A percentile compares a stretch with the other conserved stretches of the same genome.
phyloP scores from a whole-genome alignment of 139 green algal genomes.

The Prasinococcaceae sp. region DNA sequence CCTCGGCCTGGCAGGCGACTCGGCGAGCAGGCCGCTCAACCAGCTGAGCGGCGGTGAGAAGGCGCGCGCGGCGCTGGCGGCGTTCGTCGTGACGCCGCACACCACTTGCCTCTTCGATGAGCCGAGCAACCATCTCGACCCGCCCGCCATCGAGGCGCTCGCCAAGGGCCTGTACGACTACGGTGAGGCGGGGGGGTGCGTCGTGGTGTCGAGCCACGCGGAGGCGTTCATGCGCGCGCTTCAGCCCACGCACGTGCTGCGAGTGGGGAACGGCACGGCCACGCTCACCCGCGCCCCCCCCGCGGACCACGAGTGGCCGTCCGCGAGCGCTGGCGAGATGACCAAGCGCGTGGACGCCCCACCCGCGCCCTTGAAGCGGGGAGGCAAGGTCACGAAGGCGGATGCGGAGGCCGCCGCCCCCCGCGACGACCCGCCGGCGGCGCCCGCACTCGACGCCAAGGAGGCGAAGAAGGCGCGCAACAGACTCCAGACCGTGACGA shows the following conservation, averaged over 20 bases:
- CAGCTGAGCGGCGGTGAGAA: slow-evolving; percentile 33
- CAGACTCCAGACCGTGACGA: slow-evolving; percentile 2
- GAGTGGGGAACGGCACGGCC: slow-evolving; percentile 8
- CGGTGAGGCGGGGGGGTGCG: neutral
- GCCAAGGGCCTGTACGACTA: slow-evolving; percentile 18
- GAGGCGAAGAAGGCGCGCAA: slow-evolving; percentile 6
- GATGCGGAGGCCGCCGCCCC: neutral
- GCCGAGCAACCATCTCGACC: slow-evolving; percentile 58
- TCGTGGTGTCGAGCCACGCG: slow-evolving; percentile 25
- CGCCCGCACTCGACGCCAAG: neutral
- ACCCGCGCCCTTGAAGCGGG: neutral
- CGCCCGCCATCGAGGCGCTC: slow-evolving; percentile 40
- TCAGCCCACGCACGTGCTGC: slow-evolving; percentile 22
- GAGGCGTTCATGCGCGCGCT: slow-evolving; percentile 21
- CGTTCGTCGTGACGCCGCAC: slow-evolving; percentile 43
- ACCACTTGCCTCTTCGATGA: slow-evolving; percentile 64
- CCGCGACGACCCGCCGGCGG: neutral
- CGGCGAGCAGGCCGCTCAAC: slow-evolving; percentile 39
- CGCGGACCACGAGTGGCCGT: slow-evolving; percentile 2
- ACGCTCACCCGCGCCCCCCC: neutral
- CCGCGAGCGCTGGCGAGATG: neutral
- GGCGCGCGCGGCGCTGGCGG: slow-evolving; percentile 48
- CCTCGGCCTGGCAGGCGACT: slow-evolving; percentile 42
- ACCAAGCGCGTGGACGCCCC: neutral
- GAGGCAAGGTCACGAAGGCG: neutral